Percentiles rank a stretch among this genome's conserved stretches.
Evolutionary conservation across 2,329 filamentous ascomycete genomes (phyloP).

Genomic region (Corinectria fuckeliana): DNA sequence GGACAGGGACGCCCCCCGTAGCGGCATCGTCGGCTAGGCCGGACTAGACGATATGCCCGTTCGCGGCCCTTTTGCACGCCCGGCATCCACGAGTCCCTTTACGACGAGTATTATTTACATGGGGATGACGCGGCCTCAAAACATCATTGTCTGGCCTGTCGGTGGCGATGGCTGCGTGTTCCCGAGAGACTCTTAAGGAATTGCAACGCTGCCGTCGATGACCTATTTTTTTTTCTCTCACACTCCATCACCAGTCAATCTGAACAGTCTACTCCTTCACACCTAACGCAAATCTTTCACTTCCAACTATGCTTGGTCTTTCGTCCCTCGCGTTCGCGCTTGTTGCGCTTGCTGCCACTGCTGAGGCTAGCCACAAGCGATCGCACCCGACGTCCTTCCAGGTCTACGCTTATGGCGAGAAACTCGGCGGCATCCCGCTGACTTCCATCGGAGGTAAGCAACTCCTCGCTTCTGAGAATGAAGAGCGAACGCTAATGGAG

Average conservation of each 20-base stretch:
- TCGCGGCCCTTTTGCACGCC: neutral
- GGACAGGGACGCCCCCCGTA: neutral
- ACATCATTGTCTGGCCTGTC: no score
- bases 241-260: no score
- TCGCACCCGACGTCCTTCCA: slow-evolving; percentile 3
- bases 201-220: neutral
- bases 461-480: neutral
- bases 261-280: no score
- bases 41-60: neutral
- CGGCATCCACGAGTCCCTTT: neutral
- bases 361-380: neutral
- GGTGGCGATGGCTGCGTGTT: no score
- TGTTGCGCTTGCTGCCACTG: neutral
- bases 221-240: no score
- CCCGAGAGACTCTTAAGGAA: neutral
- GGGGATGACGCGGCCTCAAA: neutral
- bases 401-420: slow-evolving; percentile 13
- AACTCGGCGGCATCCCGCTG: slow-evolving; percentile 7
- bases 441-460: slow-evolving; percentile 15
- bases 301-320: neutral
- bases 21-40: neutral
- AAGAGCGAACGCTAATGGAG: neutral
- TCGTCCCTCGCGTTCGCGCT: neutral
- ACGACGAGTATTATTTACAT: neutral
- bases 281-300: neutral